Percentiles rank a stretch among this genome's conserved stretches.
Conservation (phyloP, 164 flowering plant genomes). For the Magnolia kwangsiensis region DNA sequence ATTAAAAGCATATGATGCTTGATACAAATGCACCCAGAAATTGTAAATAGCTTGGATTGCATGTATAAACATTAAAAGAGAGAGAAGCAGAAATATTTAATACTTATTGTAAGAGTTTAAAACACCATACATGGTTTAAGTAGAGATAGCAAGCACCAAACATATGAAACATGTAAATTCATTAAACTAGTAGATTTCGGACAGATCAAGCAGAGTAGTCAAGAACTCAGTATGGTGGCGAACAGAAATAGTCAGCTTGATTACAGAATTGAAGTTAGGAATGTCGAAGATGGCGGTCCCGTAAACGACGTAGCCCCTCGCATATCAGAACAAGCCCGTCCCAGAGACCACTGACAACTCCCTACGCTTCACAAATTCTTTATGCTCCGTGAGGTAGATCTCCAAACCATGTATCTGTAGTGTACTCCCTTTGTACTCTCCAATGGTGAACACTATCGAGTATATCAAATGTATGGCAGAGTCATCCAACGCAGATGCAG, state of each 20-base stretch:
- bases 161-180: no score
- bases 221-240: not conserved
- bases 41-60: no score
- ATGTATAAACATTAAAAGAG: no score
- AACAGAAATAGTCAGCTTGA: not conserved
- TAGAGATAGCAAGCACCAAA: no score
- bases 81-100: no score
- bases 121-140: no score
- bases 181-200: no score
- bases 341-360: conserved; percentile 2
- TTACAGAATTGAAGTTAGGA: not conserved
- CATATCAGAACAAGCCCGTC: not conserved
- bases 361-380: not conserved
- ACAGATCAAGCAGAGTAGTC: no score
- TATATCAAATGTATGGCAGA: not conserved
- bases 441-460: not conserved
- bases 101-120: no score
- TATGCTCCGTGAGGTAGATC: not conserved
- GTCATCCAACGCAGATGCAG: not conserved
- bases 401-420: not conserved
- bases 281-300: not conserved
- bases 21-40: no score
- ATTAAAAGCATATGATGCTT: no score
- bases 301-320: not conserved
- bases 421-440: not conserved